Base-by-base conservation (phyloP, 2,329 filamentous ascomycete species). In the Graphiopsis chlorocephala region DNA sequence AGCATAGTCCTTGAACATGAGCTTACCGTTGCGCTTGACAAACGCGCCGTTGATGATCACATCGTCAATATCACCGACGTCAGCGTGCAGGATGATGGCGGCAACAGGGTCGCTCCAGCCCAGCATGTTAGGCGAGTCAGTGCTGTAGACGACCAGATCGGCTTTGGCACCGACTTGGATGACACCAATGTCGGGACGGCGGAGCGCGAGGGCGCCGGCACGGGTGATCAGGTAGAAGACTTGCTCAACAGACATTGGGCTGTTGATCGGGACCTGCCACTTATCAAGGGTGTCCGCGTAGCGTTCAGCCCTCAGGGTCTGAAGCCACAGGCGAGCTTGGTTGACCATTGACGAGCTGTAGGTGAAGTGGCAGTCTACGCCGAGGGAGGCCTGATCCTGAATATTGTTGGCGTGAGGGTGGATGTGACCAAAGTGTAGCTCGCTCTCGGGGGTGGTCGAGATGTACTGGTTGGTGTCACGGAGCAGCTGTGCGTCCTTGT, bases 361-460 rank as follows among this genome's bases (percentile, higher is more conserved):
- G 7, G 68, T 70, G 42, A 68, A 71, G 42, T 66, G 64, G 26
- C 65, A 68, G 52, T 71, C 69, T 6, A 71, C 63, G 45, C 69
- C 69, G 8, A 71, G 59, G 23, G 67, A 68, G 1, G 79, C 79
- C 66, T 86, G 83, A 68, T 87, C 84, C 29, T 79, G 78, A 29
- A 82, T 75, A 10, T 77, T 71, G 61, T 82, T 77, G 20, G 75
- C 78, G 42, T 73, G 70, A 1, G 78, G 77, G 64, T 86, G 82
- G 0, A 74, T 77, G 68, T 85, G 83, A n/a, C 85, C 85, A 72
- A 82, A 86, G 71, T 86, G 83, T 78, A 85, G 82, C 69, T 87
- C 85, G 0, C 83, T 85, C 69, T 88, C 86, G 1, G 84, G 84
- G 0, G 85, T 87, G 65, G 84, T 84, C 60, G 83, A 84, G 48